phyloP scores from a whole-genome alignment of 176 grass and related monocot species.

The Carex cristatella region DNA sequence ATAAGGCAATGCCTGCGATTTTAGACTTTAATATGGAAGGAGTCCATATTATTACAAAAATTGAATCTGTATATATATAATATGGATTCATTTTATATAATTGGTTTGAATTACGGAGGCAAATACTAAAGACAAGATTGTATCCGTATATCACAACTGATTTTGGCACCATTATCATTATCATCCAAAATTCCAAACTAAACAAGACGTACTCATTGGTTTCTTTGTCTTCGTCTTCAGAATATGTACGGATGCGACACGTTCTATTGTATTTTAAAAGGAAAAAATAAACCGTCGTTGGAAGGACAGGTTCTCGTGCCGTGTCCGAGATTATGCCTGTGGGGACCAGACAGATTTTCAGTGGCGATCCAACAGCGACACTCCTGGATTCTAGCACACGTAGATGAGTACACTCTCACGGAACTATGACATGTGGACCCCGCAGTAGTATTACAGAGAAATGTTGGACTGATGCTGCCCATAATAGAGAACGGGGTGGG shows the following conservation, averaged over 20 bases:
- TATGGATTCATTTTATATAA: no score
- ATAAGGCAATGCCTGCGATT: no score
- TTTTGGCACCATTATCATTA: constrained; percentile 1
- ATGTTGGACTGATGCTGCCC: no score
- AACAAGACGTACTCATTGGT: background rate
- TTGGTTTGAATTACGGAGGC: background rate
- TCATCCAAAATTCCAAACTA: no score
- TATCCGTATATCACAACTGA: background rate
- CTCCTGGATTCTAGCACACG: background rate
- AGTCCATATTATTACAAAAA: no score
- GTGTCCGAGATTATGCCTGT: background rate
- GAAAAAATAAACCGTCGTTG: background rate
- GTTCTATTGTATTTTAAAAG: background rate
- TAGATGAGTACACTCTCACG: background rate
- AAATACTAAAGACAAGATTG: constrained; percentile 15
- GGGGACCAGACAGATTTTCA: background rate
- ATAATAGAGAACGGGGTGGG: no score
- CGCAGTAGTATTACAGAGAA: background rate
- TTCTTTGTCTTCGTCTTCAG: background rate
- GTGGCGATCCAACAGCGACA: background rate
- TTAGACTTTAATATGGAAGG: no score
- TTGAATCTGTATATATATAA: no score
- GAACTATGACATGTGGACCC: background rate
- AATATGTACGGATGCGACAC: background rate
- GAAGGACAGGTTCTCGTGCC: background rate